These are phyloP conservation scores for Schizophyllum amplum DNA, from an alignment of 1,284 basidiomycete species.

Conservation along the genomic window DNA sequence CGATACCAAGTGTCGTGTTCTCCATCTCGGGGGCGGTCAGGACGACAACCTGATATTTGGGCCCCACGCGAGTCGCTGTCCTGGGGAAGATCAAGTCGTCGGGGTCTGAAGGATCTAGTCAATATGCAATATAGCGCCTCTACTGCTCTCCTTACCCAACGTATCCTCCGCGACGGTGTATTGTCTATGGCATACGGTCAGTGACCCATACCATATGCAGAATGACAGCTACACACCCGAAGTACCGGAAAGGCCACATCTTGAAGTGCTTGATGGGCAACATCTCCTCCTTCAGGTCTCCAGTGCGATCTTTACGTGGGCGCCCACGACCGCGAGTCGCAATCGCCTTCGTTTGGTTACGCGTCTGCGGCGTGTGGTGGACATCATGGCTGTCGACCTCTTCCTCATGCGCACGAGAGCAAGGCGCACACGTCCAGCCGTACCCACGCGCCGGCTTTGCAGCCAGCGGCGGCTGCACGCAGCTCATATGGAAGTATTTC, in stretches of 20 bases:
- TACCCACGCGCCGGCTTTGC: conserved; percentile 96
- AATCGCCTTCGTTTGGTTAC: conserved; percentile 56
- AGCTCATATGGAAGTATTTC: conserved; percentile 91
- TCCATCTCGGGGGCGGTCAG: conserved; percentile 42
- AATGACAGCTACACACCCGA: conserved; percentile 58
- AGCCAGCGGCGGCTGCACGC: conserved; percentile 88
- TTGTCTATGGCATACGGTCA: conserved; percentile 39
- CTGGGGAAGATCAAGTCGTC: conserved; percentile 95
- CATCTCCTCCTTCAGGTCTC: conserved; percentile 69
- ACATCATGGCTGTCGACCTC: conserved; percentile 73
- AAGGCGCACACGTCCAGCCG: conserved; percentile 95
- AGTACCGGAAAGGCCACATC: conserved; percentile 95
- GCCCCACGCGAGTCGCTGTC: conserved; percentile 79
- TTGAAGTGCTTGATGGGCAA: conserved; percentile 77
- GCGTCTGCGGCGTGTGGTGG: conserved; percentile 37
- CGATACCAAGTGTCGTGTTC: conserved; percentile 32
- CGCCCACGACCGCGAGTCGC: conserved; percentile 59
- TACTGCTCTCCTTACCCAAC: conserved; percentile 48
- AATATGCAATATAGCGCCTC: conserved; percentile 8
- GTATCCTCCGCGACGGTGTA: conserved; percentile 90
- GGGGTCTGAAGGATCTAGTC: conserved; percentile 46
- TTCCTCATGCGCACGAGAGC: conserved; percentile 82
- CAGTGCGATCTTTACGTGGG: conserved; percentile 60
- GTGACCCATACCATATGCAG: conserved; percentile 11
- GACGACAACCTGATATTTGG: conserved; percentile 75